phyloP scores from a whole-genome alignment of 1,139 yeast species.

The Saccharomyces hybrid region DNA sequence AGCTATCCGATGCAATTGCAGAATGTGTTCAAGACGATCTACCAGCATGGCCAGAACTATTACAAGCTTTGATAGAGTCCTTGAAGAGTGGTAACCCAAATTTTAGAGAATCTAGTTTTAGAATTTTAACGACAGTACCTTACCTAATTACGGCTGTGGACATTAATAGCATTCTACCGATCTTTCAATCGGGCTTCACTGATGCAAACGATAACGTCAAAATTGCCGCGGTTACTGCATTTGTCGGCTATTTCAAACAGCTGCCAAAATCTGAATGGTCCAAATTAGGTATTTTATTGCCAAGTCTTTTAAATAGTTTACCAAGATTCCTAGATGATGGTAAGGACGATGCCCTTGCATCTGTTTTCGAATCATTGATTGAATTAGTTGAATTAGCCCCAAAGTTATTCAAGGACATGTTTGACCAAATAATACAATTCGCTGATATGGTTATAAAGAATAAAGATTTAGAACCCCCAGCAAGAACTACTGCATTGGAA shows the following conservation, averaged over 20 bases:
- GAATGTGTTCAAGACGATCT: slow-evolving; percentile 73
- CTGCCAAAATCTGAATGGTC: slow-evolving; percentile 77
- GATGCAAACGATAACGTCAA: slow-evolving; percentile 77
- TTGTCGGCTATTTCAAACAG: slow-evolving; percentile 79
- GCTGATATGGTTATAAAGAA: slow-evolving; percentile 76
- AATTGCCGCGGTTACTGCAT: slow-evolving; percentile 86
- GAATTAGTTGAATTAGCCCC: slow-evolving; percentile 93
- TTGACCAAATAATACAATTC: slow-evolving; percentile 76
- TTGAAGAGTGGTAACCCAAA: slow-evolving; percentile 55
- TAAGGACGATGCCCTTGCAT: slow-evolving; percentile 71
- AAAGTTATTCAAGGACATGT: slow-evolving; percentile 85
- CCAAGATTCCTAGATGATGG: slow-evolving; percentile 77
- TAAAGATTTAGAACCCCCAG: slow-evolving; percentile 65
- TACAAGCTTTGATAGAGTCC: slow-evolving; percentile 69
- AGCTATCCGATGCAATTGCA: slow-evolving; percentile 87
- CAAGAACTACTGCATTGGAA: slow-evolving; percentile 84
- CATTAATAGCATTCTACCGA: slow-evolving; percentile 52
- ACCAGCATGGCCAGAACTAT: slow-evolving; percentile 65
- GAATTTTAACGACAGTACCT: slow-evolving; percentile 82
- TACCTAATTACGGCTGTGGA: slow-evolving; percentile 57
- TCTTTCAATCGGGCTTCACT: slow-evolving; percentile 71
- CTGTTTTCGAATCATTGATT: slow-evolving; percentile 81
- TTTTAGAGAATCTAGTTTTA: slow-evolving; percentile 82
- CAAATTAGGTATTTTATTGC: slow-evolving; percentile 66
- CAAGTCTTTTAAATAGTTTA: slow-evolving; percentile 73